Evolutionary conservation across 2,329 filamentous ascomycete species (phyloP), one percentile per base, ranked within the genome.

Genomic region (Orbilia quercus): DNA sequence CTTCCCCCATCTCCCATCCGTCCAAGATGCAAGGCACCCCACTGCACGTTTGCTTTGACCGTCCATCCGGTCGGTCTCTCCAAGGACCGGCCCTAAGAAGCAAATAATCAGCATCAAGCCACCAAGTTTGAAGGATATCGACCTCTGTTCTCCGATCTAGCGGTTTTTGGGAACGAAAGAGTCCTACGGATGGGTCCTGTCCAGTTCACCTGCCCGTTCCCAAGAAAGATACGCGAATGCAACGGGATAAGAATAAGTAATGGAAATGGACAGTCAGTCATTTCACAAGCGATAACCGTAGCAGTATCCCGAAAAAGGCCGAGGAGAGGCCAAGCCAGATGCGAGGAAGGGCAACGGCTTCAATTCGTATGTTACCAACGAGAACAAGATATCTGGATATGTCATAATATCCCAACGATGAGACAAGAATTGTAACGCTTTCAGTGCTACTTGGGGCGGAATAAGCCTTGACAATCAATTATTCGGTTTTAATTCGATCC

Each of bases 181-280:
- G 16, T 31, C 28, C 28, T 31, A 31, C 36, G 28, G n/a, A 12
- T 36, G 16, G 25, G 23, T n/a, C 36, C 14, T 36, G 4, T 22
- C 59, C 51, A 50, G 34, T 64, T 48, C 28, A 65, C 67, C 67
- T 72, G 59, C 53, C 51, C 58, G 42, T 64, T 72, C 44, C 42
- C 54, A 53, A 45, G 53, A 36, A 59, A 59, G 59, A 72, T 65
- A 65, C 67, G 67, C 67, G 59, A 64, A 54, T 28, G n/a, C n/a
- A n/a, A n/a, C n/a, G n/a, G n/a, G n/a, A n/a, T n/a, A n/a, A n/a
- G 5, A 4, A 31, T 31, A 31, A 31, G 28, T 31, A 31, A 31
- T 31, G 9, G 9, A 31, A 9, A 31, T 31, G 28, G 28, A 9
- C 28, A 31, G 28, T 31, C 9, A 31, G 28, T 31, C 9, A 31